A percentile compares a stretch with the other conserved stretches of the same genome.
These are phyloP conservation scores for Theileria annulata DNA, from an alignment of 169 alveolate species.

Conservation along the genomic window DNA sequence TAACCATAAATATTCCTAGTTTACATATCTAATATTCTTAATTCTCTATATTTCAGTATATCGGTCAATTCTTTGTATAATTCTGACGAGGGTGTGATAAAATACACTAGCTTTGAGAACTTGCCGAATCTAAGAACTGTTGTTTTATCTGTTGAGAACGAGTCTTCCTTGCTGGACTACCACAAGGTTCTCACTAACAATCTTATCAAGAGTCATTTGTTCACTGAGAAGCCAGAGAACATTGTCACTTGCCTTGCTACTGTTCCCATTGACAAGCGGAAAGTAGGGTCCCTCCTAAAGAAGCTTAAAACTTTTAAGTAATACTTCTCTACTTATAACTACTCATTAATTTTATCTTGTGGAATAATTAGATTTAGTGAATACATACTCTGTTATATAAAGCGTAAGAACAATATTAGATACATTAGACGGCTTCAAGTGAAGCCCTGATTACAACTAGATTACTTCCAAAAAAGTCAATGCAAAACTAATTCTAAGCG, in stretches of 20 bases:
- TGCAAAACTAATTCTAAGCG: constrained; percentile 41
- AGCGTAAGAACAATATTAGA: neutral
- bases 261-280: constrained; percentile 58
- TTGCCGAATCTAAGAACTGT: constrained; percentile 65
- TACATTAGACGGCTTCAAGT: constrained; percentile 78
- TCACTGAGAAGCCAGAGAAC: constrained; percentile 69
- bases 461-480: constrained; percentile 53
- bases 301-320: constrained; percentile 54
- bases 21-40: neutral
- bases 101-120: constrained; percentile 58
- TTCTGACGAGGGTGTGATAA: constrained; percentile 48
- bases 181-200: constrained; percentile 43
- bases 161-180: constrained; percentile 42
- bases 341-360: neutral
- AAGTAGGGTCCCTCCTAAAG: constrained; percentile 57
- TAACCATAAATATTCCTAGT: constrained; percentile 2
- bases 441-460: constrained; percentile 74
- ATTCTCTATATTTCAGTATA: constrained; percentile 25
- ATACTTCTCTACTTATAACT: constrained; percentile 9
- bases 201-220: constrained; percentile 46
- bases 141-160: constrained; percentile 43
- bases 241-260: constrained; percentile 63
- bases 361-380: neutral
- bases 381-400: neutral
- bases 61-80: constrained; percentile 60